These are phyloP conservation scores for Cyclotella atomus DNA, from an alignment of 108 stramenopile genomes.

Conservation along the genomic window DNA sequence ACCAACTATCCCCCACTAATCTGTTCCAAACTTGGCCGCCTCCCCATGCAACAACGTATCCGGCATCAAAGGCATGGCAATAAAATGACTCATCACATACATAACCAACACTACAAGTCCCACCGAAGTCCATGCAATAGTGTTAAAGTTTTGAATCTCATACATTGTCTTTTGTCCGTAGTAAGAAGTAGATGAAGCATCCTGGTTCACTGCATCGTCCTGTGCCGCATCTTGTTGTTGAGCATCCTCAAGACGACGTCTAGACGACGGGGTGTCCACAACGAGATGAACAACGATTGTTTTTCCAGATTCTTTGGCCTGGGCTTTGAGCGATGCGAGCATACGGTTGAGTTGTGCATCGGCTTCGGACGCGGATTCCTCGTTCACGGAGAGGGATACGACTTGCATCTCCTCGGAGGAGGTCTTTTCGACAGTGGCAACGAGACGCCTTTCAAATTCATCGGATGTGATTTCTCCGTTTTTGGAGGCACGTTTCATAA, in stretches of 20 bases:
- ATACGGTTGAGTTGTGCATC: constrained; percentile 62
- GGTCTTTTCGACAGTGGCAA: constrained; percentile 34
- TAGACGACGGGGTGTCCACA: constrained; percentile 56
- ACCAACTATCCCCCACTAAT: constrained; percentile 39
- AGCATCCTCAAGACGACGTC: constrained; percentile 64
- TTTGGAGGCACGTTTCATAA: constrained; percentile 25
- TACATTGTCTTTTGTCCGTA: constrained; percentile 88
- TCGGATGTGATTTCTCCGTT: constrained; percentile 11
- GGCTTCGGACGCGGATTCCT: constrained; percentile 48
- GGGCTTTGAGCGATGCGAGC: constrained; percentile 52
- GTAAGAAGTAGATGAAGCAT: constrained; percentile 55
- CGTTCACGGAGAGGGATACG: constrained; percentile 56
- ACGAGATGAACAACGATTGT: constrained; percentile 81
- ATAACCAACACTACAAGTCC: constrained; percentile 66
- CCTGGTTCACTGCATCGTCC: constrained; percentile 49
- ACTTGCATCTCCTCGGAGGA: constrained; percentile 53
- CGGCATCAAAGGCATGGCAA: constrained; percentile 82
- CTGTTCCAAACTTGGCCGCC: constrained; percentile 70
- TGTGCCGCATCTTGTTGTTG: constrained; percentile 19
- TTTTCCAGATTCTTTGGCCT: constrained; percentile 38
- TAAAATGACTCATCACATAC: constrained; percentile 65
- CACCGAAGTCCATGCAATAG: constrained; percentile 84
- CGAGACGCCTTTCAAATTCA: constrained; percentile 20
- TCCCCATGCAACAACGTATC: constrained; percentile 88
- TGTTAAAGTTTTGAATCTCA: constrained; percentile 91